Evolutionary conservation across 768 basidiomycete genomes (phyloP).

Genomic region (Boletus patriciae): DNA sequence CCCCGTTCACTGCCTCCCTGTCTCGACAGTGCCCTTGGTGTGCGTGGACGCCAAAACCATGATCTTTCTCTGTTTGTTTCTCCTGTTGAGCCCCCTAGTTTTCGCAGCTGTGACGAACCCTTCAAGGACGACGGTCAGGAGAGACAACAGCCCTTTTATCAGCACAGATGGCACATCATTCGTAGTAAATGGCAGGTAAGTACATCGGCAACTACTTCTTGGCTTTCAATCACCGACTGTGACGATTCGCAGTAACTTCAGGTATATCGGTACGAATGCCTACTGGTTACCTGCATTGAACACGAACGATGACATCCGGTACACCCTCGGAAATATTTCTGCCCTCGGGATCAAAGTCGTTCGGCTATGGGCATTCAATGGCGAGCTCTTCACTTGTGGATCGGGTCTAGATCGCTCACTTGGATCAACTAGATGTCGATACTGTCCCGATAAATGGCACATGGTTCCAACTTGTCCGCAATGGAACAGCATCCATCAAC

Average conservation of each 20-base stretch:
- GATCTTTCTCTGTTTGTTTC: slow-evolving; percentile 33
- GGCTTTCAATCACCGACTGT: slow-evolving; percentile 17
- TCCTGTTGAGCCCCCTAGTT: slow-evolving; percentile 34
- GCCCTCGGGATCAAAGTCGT: slow-evolving; percentile 57
- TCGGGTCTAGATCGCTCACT: slow-evolving; percentile 7
- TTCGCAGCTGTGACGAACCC: slow-evolving; percentile 30
- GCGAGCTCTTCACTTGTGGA: slow-evolving; percentile 28
- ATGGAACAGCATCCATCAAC: slow-evolving; percentile 57
- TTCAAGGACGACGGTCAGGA: slow-evolving; percentile 33
- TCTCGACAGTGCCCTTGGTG: slow-evolving; percentile 1
- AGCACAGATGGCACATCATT: slow-evolving; percentile 47
- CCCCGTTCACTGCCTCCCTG: not conserved
- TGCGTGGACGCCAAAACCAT: slow-evolving; percentile 33
- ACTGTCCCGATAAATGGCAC: slow-evolving; percentile 55
- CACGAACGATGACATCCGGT: slow-evolving; percentile 52
- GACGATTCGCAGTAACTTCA: slow-evolving; percentile 37
- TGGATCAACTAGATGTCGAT: slow-evolving; percentile 44
- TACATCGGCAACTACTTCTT: not conserved
- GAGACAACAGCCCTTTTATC: slow-evolving; percentile 44
- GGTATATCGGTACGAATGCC: slow-evolving; percentile 57
- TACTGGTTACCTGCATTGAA: slow-evolving; percentile 67
- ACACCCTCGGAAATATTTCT: slow-evolving; percentile 58
- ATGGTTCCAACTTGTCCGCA: slow-evolving; percentile 62
- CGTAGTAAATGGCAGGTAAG: slow-evolving; percentile 53
- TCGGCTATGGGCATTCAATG: slow-evolving; percentile 73